Evolutionary conservation across 306 rosid genomes (phyloP), one percentile per base, ranked within the genome.

Genomic region (Astragalus membranaceus): DNA sequence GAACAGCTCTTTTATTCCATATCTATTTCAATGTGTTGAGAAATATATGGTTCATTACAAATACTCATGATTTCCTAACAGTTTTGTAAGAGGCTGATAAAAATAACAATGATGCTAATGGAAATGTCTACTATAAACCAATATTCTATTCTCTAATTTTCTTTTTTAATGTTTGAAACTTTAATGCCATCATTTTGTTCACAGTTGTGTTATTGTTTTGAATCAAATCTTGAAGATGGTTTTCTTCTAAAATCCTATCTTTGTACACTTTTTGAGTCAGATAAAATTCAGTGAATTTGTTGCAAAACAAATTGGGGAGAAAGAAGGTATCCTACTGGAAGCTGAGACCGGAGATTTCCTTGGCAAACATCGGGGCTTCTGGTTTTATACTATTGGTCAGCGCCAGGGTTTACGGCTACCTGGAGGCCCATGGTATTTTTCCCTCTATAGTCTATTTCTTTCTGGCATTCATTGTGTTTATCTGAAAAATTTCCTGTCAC

Each of bases 351-450:
- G 98, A 32, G 96, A 90, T 88, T 86, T 90, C 59, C 96, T 94
- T 60, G 97, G 98, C 75, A 88, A 51, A 73, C 98, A 90, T 84
- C 68, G 80, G 11, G 98, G 98, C 23, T 90, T 94, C 70, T 90
- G 98, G 98, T 94, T 94, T 84, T 87, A 93, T 78, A 93, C 96
- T 39, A 87, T 85, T 58, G 98, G 97, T 75, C 98, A 94, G 80
- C 95, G 98, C 60, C 97, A 94, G 77, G 98, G 98, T 69, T 68
- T 94, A 33, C 83, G 90, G 32, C 87, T 90, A 66, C 87, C 96
- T 29, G 96, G 97, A 66, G 98, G 98, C 74, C 97, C 98, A 69
- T 93, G 98, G 97, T 90, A 67, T 70, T n/a, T n/a, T n/a, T n/a
- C n/a, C n/a, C n/a, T n/a, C n/a, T n/a, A n/a, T n/a, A n/a, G n/a